Evolutionary conservation across 805 yeast species (phyloP), one percentile per base, ranked within the genome.

Genomic region (Teunomyces kruisii): DNA sequence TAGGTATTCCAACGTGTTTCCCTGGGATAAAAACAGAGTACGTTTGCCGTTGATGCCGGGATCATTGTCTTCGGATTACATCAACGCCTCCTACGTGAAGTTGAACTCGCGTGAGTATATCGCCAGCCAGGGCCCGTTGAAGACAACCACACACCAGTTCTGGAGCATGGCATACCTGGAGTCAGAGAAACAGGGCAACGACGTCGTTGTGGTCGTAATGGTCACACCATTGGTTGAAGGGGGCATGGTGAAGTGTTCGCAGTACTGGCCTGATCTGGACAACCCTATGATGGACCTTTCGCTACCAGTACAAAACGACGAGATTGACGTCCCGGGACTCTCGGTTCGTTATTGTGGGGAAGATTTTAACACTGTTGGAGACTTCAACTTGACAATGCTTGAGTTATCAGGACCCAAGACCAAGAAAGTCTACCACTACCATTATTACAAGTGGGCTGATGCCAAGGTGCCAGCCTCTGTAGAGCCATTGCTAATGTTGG

Each of bases 71-170:
- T 40, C 45, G 9, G 74, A 71, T 50, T 72, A 70, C 49, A 67
- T 69, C 30, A 72, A 72, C 51, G 77, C 77, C 9, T 68, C 74
- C 19, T 56, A 60, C 42, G 57, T 70, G 17, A 35, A 44, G 2
- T 28, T 39, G 27, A 33, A n/a, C 14, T 6, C n/a, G 13, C 28
- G 41, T 4, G 29, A 44, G 32, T 86, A 83, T 58, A 83, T 86
- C 27, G 87, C 89, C 0, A 72, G 86, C 1, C 95, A 86, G 56
- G 95, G 92, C 1, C 83, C 83, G 2, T 57, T 71, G n/a, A 39
- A 47, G 0, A 39, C 44, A 12, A 77, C 81, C 1, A 53, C 58
- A 12, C 65, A 61, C 32, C 72, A 72, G 39, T 79, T 79, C 53
- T 78, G 83, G 82, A 15, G 75, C 83, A 72, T 72, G 77, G 67